These are phyloP conservation scores for Citrullus mucosospermus DNA, from an alignment of 306 rosid genomes.

Conservation along the genomic window DNA sequence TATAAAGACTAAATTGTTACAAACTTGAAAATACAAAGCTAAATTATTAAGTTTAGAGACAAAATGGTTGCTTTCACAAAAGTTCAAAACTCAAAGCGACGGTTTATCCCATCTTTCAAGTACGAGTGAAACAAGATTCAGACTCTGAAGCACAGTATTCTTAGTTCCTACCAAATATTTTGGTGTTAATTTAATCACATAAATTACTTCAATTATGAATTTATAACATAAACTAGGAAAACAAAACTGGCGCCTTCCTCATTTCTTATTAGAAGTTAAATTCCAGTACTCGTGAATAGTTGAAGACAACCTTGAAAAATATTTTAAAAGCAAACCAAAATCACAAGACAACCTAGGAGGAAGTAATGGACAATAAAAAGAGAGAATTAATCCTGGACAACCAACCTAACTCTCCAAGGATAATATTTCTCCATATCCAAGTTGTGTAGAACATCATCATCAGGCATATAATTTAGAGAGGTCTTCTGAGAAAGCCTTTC, in stretches of 20 bases:
- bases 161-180: too few species aligned
- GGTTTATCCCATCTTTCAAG: too few species aligned
- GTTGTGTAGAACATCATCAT: slow-evolving; percentile 4
- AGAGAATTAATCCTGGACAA: not conserved
- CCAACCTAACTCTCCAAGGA: not conserved
- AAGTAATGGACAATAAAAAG: not conserved
- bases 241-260: slow-evolving; percentile 1
- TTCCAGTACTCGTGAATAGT: not conserved
- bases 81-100: too few species aligned
- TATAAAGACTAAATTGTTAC: too few species aligned
- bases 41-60: too few species aligned
- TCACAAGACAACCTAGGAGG: not conserved
- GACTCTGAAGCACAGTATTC: too few species aligned
- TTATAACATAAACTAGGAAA: not conserved
- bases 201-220: not conserved
- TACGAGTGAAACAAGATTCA: too few species aligned
- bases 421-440: not conserved
- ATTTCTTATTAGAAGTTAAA: not conserved
- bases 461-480: slow-evolving; percentile 44
- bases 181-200: not conserved
- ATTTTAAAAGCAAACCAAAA: not conserved
- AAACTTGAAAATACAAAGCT: too few species aligned
- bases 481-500: slow-evolving; percentile 57
- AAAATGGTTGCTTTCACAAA: too few species aligned
- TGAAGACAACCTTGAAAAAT: not conserved